These are phyloP conservation scores for Fusarium mangiferae DNA, from an alignment of 2,329 filamentous ascomycete species.

Conservation along the genomic window DNA sequence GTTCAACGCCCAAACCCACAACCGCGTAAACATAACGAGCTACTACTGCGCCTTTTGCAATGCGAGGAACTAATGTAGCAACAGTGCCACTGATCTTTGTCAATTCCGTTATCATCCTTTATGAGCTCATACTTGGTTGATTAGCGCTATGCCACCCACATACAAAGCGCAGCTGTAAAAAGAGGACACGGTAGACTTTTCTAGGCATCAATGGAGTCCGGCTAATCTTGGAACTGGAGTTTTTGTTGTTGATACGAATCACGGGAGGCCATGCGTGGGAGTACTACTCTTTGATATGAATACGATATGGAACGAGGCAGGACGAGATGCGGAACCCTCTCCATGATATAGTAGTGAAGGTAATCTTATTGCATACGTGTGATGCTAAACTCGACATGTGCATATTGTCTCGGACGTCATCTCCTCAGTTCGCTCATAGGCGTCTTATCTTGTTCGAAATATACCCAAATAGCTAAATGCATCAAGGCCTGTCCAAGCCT, in stretches of 20 bases:
- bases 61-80: constrained; percentile 9
- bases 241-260: constrained; percentile 26
- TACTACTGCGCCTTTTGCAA: background rate
- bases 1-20: constrained; percentile 8
- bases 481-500: background rate
- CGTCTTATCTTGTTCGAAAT: constrained; percentile 20
- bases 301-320: background rate
- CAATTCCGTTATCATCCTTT: constrained; percentile 85
- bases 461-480: constrained; percentile 12
- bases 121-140: constrained; percentile 81
- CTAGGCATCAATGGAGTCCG: constrained; percentile 37
- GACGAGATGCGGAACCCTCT: background rate
- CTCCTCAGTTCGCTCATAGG: constrained; percentile 5
- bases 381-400: background rate
- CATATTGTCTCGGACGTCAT: background rate
- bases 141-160: background rate
- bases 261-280: constrained; percentile 2
- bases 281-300: constrained; percentile 12
- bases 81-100: constrained; percentile 85
- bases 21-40: background rate
- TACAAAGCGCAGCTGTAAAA: constrained; percentile 5
- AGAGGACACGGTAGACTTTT: constrained; percentile 34
- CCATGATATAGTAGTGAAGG: background rate
- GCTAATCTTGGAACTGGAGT: constrained; percentile 30
- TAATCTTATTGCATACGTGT: background rate